phyloP scores from a whole-genome alignment of 148 eudicot species.

The Pouteria glomerata region DNA sequence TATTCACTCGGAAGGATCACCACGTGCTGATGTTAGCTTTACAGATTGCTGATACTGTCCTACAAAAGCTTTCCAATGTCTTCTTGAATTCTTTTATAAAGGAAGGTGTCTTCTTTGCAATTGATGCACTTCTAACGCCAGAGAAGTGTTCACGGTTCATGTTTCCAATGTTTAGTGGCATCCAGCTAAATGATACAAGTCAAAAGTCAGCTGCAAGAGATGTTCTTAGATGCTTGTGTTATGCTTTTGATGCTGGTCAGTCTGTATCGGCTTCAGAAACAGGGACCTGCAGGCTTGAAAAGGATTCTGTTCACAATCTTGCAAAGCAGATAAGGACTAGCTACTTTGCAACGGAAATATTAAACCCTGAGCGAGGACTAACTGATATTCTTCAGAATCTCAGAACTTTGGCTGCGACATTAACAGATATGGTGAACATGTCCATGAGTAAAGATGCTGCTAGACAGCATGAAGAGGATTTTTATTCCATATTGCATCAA shows the following conservation, averaged over 20 bases:
- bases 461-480: slow-evolving; percentile 46
- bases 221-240: slow-evolving; percentile 60
- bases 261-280: slow-evolving; percentile 35
- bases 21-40: slow-evolving; percentile 69
- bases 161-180: slow-evolving; percentile 33
- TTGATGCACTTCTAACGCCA: slow-evolving; percentile 55
- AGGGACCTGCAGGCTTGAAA: slow-evolving; percentile 57
- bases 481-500: slow-evolving; percentile 40
- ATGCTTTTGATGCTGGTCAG: slow-evolving; percentile 39
- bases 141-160: slow-evolving; percentile 46
- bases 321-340: slow-evolving; percentile 56
- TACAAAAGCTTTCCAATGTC: slow-evolving; percentile 62
- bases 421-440: slow-evolving; percentile 41
- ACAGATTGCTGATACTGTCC: slow-evolving; percentile 63
- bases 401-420: slow-evolving; percentile 43
- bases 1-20: slow-evolving; percentile 68
- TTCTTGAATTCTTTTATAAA: slow-evolving; percentile 62
- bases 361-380: slow-evolving; percentile 42
- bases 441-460: slow-evolving; percentile 19
- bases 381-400: slow-evolving; percentile 72
- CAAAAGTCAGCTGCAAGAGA: slow-evolving; percentile 30
- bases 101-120: slow-evolving; percentile 86
- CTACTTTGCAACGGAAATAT: slow-evolving; percentile 43
- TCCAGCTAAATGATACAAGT: slow-evolving; percentile 26
- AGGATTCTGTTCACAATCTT: slow-evolving; percentile 52